Evolutionary conservation across 805 yeast species (phyloP), one percentile per base, ranked within the genome.

Genomic region (Pichia gijzeniarum): DNA sequence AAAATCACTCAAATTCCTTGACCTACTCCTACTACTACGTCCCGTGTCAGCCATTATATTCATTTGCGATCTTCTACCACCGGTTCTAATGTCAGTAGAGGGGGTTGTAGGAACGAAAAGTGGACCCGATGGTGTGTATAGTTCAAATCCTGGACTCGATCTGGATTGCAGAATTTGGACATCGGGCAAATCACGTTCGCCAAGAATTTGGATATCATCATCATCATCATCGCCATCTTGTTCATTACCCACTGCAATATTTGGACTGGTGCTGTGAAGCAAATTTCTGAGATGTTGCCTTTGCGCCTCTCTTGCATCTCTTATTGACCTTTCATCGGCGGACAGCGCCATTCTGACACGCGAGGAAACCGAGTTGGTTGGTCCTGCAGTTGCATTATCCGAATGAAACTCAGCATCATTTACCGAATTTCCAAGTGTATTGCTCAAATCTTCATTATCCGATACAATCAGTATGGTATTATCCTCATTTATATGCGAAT

Each of bases 391-490:
- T 4, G 45, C 45, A 4, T 40, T 43, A 22, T 45, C 48, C 5
- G 48, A 45, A 22, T 35, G 17, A 6, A 13, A 20, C 4, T 40
- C 34, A 21, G 41, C 5, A 22, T 40, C 43, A 17, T 19, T 19
- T 9, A 21, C n/a, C 2, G 10, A 7, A n/a, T 33, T 32, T 10
- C 9, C 20, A 12, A 18, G 38, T 10, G 30, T 37, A 20, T 30
- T 32, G 6, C 39, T 35, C 6, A 35, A 9, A 40, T 44, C 47
- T 30, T 44, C 47, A 35, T 41, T 51, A 41, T 57, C 59, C 0
- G 59, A 55, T 4, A 49, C 44, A 25, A 57, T 50, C 28, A 57
- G 39, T 28, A 57, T 56, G 3, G 59, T 59, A 51, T n/a, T 51
- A 48, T 25, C 48, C 44, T n/a, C 39, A 6, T 34, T 42, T 3